Evolutionary conservation across 2,329 filamentous ascomycete species (phyloP), one percentile per base, ranked within the genome.

Genomic region (Leptographium lundbergii): DNA sequence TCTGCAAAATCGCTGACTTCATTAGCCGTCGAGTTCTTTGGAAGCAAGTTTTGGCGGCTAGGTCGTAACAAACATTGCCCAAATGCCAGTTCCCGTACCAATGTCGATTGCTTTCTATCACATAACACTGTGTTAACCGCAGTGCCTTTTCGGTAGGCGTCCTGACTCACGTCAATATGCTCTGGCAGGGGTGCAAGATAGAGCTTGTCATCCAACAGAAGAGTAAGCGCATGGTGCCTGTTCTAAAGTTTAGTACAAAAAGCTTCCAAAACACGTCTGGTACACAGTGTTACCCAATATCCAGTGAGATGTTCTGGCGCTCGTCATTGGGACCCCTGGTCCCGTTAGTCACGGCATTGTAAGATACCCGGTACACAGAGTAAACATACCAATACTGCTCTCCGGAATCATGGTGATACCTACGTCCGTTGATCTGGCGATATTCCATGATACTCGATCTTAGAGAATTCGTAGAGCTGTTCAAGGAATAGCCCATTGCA

Each of bases 1-100:
- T 61, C 59, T 17, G 45, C 59, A 56, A 58, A 61, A 27, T 61
- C 81, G 61, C 83, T 82, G 57, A 45, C 22, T 27, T 14, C 11
- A n/a, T 56, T 24, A 24, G 52, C 5, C 29, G 7, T 19, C 4
- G 22, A 11, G 9, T 34, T 11, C 1, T n/a, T n/a, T n/a, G n/a
- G n/a, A 10, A 34, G 7, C 9, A 7, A 11, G 10, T 11, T 11
- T 34, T 34, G 32, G 11, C 27, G 10, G 5, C 19, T 24, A 29
- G 25, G 24, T 17, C 22, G 29, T 19, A 19, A 36, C 56, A 29
- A 67, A 63, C 64, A 68, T 65, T 9, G 77, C 75, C 80, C 79
- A 82, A 57, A 79, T 22, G 32, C 59, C 59, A 27, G 58, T 62
- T 13, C 60, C 60, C 17, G 60, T 61, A 14, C 57, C 60, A 22